These are phyloP conservation scores for Ligustrum vulgare DNA, from an alignment of 257 asterid species.

Conservation along the genomic window DNA sequence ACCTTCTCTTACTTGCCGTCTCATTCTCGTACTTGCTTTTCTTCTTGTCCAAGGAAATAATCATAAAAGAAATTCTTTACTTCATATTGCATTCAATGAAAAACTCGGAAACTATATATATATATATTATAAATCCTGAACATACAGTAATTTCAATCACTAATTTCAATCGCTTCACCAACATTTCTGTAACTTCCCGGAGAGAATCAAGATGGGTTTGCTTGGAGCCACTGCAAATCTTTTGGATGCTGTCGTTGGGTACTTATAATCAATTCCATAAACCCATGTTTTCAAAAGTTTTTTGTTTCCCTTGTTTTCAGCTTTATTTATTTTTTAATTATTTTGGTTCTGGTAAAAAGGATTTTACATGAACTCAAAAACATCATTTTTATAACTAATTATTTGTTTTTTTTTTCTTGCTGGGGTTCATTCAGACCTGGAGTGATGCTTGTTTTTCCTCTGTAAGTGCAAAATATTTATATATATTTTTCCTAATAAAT, in stretches of 20 bases:
- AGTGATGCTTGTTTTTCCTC: slow-evolving; percentile 81
- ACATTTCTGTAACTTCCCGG: neutral
- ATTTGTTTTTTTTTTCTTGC: neutral
- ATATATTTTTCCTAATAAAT: slow-evolving; percentile 1
- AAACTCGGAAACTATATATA: neutral
- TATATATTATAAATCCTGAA: neutral
- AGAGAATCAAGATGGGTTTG: slow-evolving; percentile 34
- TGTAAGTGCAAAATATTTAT: slow-evolving; percentile 51
- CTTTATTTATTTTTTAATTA: neutral
- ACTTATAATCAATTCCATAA: neutral
- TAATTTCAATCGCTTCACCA: neutral
- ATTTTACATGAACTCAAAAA: no score
- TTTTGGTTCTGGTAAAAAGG: no score
- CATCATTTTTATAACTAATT: slow-evolving; percentile 4
- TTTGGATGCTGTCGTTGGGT: slow-evolving; percentile 45
- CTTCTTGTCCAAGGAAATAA: neutral
- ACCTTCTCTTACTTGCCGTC: neutral
- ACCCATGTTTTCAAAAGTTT: neutral
- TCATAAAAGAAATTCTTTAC: slow-evolving; percentile 36
- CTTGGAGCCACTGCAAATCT: slow-evolving; percentile 37
- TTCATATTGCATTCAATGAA: slow-evolving; percentile 13
- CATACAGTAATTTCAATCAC: neutral
- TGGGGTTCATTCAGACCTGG: slow-evolving; percentile 59
- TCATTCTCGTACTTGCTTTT: slow-evolving; percentile 26
- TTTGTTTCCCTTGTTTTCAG: neutral